phyloP scores from a whole-genome alignment of 495 filamentous ascomycete genomes.

The Cryomyces minteri region DNA sequence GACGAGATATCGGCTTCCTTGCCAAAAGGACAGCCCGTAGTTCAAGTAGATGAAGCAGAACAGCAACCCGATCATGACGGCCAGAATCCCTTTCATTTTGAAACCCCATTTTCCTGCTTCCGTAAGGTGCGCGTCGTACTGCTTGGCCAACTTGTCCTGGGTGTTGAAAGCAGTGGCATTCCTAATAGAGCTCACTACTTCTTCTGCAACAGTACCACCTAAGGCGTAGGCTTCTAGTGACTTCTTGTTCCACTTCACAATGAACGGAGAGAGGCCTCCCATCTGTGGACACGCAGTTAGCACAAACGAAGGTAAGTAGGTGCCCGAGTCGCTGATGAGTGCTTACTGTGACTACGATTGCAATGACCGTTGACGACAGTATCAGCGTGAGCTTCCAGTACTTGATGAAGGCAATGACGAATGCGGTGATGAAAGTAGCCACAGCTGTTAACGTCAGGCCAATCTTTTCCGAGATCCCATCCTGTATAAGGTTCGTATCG shows the following conservation, averaged over 20 bases:
- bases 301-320: not conserved
- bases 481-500: slow-evolving; percentile 77
- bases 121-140: slow-evolving; percentile 61
- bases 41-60: slow-evolving; percentile 72
- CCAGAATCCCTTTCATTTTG: slow-evolving; percentile 50
- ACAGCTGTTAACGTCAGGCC: slow-evolving; percentile 54
- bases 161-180: slow-evolving; percentile 90
- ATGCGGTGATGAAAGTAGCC: slow-evolving; percentile 72
- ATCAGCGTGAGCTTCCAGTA: slow-evolving; percentile 76
- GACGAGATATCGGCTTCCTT: slow-evolving; percentile 67
- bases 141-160: slow-evolving; percentile 66
- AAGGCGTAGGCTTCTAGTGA: slow-evolving; percentile 61
- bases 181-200: slow-evolving; percentile 84
- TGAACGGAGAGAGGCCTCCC: slow-evolving; percentile 51
- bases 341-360: slow-evolving; percentile 35
- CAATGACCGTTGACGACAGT: slow-evolving; percentile 55
- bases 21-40: slow-evolving; percentile 88
- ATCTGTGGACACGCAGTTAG: slow-evolving; percentile 21
- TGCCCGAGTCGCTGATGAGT: no score
- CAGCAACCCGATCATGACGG: slow-evolving; percentile 63
- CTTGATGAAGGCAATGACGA: slow-evolving; percentile 72
- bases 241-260: slow-evolving; percentile 61
- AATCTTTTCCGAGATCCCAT: slow-evolving; percentile 77
- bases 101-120: slow-evolving; percentile 60
- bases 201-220: slow-evolving; percentile 80